Evolutionary conservation across 805 yeast genomes (phyloP).

Genomic region (Kockiozyma suomiensis): DNA sequence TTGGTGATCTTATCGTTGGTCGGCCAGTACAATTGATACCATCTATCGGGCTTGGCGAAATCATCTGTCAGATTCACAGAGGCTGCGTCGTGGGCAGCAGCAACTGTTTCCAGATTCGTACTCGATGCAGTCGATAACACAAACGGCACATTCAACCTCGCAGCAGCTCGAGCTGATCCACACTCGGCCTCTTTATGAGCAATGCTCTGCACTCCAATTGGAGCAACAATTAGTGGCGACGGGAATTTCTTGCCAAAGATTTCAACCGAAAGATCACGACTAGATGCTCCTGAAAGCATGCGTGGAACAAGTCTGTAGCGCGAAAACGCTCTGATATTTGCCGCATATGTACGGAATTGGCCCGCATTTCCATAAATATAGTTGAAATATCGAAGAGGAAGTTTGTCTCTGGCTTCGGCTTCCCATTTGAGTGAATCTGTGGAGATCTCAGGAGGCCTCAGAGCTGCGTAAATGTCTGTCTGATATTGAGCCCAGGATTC

Average conservation of each 20-base stretch:
- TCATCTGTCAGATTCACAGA: background rate
- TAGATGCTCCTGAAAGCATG: conserved; percentile 20
- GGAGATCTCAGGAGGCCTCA: conserved; percentile 19
- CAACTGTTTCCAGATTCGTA: conserved; percentile 30
- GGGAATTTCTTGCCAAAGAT: conserved; percentile 35
- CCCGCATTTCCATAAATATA: conserved; percentile 28
- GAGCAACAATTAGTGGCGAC: conserved; percentile 38
- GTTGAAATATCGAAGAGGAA: conserved; percentile 20
- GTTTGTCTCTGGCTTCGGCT: conserved; percentile 8
- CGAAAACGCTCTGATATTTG: conserved; percentile 24
- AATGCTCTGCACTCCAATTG: conserved; percentile 39
- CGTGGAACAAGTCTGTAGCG: conserved; percentile 26
- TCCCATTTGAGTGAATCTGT: conserved; percentile 19
- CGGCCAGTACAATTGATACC: conserved; percentile 37
- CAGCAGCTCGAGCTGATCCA: conserved; percentile 39
- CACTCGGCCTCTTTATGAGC: conserved; percentile 38
- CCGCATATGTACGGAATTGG: conserved; percentile 16
- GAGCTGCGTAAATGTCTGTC: conserved; percentile 15
- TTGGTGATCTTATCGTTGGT: conserved; percentile 27
- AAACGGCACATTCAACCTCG: conserved; percentile 37
- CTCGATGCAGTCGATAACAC: conserved; percentile 38
- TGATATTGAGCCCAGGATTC: conserved; percentile 28
- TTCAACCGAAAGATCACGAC: conserved; percentile 22
- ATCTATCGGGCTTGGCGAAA: conserved; percentile 13
- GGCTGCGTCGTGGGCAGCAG: conserved; percentile 19